Percentiles rank a stretch among this genome's conserved stretches.
These are phyloP conservation scores for Rubroboletus pulcherrimus DNA, from an alignment of 768 basidiomycete genomes.

Conservation along the genomic window DNA sequence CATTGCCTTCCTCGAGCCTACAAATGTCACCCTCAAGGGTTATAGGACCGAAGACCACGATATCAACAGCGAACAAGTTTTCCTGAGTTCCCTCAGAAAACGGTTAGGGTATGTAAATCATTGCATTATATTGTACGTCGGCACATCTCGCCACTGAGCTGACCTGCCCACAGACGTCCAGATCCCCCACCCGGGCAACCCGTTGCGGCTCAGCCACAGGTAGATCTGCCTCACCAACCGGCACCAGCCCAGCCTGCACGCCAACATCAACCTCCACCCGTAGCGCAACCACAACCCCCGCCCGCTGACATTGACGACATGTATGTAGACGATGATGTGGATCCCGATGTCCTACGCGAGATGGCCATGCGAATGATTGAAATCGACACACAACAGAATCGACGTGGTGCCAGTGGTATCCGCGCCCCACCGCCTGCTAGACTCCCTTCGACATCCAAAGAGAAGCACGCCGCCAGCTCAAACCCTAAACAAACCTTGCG, in stretches of 20 bases:
- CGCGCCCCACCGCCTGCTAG: not conserved
- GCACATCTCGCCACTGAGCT: not conserved
- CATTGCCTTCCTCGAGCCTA: slow-evolving; percentile 74
- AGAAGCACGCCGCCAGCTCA: not conserved
- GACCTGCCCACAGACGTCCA: slow-evolving; percentile 19
- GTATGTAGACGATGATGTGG: slow-evolving; percentile 27
- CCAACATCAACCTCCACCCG: slow-evolving; percentile 11
- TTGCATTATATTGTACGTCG: not conserved
- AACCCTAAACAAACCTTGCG: not conserved
- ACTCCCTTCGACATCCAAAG: slow-evolving; percentile 2
- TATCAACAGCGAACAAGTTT: slow-evolving; percentile 49
- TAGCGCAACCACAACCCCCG: slow-evolving; percentile 8
- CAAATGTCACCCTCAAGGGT: slow-evolving; percentile 56
- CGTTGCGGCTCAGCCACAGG: slow-evolving; percentile 6
- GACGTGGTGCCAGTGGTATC: not conserved
- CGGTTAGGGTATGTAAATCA: slow-evolving; percentile 60
- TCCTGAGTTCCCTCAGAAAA: slow-evolving; percentile 55
- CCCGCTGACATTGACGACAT: slow-evolving; percentile 20
- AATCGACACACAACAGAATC: slow-evolving; percentile 3
- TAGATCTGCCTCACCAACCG: slow-evolving; percentile 10
- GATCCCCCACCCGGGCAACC: slow-evolving; percentile 20
- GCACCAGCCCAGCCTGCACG: slow-evolving; percentile 15
- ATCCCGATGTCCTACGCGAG: slow-evolving; percentile 28
- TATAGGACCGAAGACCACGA: slow-evolving; percentile 66
- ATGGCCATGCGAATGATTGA: slow-evolving; percentile 19